phyloP scores from a whole-genome alignment of 441 rosid genomes.

The Geranium incanum region DNA sequence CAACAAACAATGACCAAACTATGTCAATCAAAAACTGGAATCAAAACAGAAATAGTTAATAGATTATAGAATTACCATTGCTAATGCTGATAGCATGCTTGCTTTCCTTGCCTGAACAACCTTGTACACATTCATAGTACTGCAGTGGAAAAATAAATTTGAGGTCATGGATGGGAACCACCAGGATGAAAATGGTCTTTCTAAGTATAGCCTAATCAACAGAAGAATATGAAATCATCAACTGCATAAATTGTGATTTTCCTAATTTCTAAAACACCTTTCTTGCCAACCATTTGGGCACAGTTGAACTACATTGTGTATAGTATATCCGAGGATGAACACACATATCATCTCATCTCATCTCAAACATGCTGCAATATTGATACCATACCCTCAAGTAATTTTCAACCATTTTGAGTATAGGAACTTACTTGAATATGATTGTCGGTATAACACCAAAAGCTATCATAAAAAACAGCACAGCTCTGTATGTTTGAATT shows the following conservation, averaged over 20 bases:
- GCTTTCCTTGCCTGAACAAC: constrained; percentile 74
- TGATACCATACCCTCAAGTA: neutral
- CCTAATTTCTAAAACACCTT: neutral
- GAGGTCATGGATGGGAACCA: neutral
- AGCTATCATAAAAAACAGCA: constrained; percentile 23
- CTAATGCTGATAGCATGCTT: constrained; percentile 72
- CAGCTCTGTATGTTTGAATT: constrained; percentile 21
- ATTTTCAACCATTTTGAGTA: constrained; percentile 1
- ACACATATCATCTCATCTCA: neutral
- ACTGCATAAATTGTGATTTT: neutral
- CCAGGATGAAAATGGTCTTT: neutral
- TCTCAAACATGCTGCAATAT: neutral
- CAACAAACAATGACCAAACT: constrained; percentile 23
- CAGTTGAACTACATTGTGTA: neutral
- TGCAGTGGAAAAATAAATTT: constrained; percentile 30
- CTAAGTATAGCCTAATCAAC: neutral
- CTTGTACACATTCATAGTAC: constrained; percentile 57
- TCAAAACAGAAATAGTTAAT: neutral
- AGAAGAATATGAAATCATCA: neutral
- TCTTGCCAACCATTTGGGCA: constrained; percentile 11
- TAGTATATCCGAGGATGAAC: neutral
- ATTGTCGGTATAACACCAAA: constrained; percentile 26
- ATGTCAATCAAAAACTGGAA: constrained; percentile 10
- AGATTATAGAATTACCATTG: constrained; percentile 51
- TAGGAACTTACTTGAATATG: constrained; percentile 22